A percentile compares a stretch with the other conserved stretches of the same genome.
Evolutionary conservation across 140 eudicot species (phyloP).

Genomic region (Ambrosia hybrid): DNA sequence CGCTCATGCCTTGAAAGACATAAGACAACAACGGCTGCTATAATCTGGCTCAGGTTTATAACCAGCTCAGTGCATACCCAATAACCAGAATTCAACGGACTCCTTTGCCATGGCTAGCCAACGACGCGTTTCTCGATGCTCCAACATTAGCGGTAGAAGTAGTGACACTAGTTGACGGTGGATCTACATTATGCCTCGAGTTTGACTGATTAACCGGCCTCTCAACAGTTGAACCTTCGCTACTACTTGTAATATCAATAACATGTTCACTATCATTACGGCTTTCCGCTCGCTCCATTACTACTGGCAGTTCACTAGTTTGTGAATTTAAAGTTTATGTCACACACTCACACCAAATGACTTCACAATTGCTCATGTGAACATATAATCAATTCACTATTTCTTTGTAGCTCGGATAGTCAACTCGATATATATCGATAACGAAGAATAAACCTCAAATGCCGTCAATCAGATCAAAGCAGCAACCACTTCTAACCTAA

Average conservation of each 20-base stretch:
- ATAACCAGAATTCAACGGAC: conserved; percentile 39
- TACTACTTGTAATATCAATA: conserved; percentile 62
- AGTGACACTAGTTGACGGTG: conserved; percentile 38
- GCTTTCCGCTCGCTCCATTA: conserved; percentile 57
- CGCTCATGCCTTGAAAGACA: conserved; percentile 39
- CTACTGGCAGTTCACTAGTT: neutral
- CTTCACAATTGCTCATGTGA: conserved; percentile 29
- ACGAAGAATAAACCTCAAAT: neutral
- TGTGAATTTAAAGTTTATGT: conserved; percentile 32
- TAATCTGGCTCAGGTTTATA: conserved; percentile 37
- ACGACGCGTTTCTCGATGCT: conserved; percentile 29
- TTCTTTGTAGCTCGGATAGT: neutral
- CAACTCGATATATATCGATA: neutral
- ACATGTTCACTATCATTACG: conserved; percentile 47
- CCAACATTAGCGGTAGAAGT: conserved; percentile 21
- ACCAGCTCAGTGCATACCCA: conserved; percentile 46
- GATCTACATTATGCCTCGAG: conserved; percentile 38
- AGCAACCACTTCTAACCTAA: neutral
- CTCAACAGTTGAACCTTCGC: conserved; percentile 43
- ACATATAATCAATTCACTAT: conserved; percentile 1
- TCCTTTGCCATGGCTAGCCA: conserved; percentile 34
- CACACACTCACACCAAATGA: too few relatives aligned
- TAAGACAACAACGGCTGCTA: conserved; percentile 41
- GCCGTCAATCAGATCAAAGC: conserved; percentile 10
- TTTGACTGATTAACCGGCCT: conserved; percentile 35